Conservation (phyloP, 2,329 filamentous ascomycete genomes). For the Ophiostoma quercus region DNA sequence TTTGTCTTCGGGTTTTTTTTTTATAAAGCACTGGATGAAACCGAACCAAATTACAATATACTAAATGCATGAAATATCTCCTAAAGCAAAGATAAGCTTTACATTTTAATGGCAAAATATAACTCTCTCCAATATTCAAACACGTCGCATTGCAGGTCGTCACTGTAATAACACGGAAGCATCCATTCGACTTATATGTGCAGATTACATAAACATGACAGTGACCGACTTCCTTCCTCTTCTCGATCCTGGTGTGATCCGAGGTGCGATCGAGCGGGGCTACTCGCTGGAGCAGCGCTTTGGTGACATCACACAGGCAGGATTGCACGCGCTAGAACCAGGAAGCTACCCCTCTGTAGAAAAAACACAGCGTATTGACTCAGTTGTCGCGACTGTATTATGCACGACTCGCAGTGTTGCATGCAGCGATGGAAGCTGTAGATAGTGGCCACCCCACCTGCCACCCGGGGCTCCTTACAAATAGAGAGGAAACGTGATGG, state of each 20-base stretch:
- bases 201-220: neutral
- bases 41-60: too few relatives aligned
- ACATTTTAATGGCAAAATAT: neutral
- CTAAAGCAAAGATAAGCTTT: too few relatives aligned
- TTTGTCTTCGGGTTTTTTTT: too few relatives aligned
- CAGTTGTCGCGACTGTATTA: neutral
- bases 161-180: neutral
- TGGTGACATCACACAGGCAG: conserved; percentile 13
- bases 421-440: neutral
- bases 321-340: conserved; percentile 5
- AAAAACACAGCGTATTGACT: neutral
- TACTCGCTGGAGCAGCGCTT: neutral
- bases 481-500: neutral
- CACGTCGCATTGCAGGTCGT: neutral
- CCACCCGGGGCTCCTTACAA: neutral
- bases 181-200: neutral
- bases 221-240: neutral
- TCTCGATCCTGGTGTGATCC: neutral
- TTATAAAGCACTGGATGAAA: too few relatives aligned
- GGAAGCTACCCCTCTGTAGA: conserved; percentile 11
- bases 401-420: neutral
- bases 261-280: conserved; percentile 8
- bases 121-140: neutral
- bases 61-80: too few relatives aligned
- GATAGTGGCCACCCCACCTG: conserved; percentile 1